Percentiles rank a stretch among this genome's conserved stretches.
These are phyloP conservation scores for Neurospora sp. DNA, from an alignment of 495 filamentous ascomycete species.

Conservation along the genomic window DNA sequence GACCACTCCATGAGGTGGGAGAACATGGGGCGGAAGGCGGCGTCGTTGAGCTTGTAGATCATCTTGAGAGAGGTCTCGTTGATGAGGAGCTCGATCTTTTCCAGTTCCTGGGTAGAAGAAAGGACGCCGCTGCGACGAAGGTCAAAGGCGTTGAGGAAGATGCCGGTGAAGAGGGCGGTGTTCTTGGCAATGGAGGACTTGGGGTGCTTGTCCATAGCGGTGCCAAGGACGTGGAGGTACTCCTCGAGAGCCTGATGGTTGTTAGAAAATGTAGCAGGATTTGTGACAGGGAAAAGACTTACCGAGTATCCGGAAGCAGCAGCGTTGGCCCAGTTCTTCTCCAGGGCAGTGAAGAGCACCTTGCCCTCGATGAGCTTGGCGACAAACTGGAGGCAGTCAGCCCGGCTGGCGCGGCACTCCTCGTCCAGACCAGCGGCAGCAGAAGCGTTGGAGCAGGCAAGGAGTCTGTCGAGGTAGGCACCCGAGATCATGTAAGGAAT, in stretches of 20 bases:
- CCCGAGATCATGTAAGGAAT: constrained; percentile 79
- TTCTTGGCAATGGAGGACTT: constrained; percentile 68
- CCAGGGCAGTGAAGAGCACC: constrained; percentile 52
- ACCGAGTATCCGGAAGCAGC: constrained; percentile 47
- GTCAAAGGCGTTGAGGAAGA: constrained; percentile 66
- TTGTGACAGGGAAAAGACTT: constrained; percentile 20
- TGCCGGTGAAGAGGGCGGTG: constrained; percentile 49
- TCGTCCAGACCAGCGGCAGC: constrained; percentile 45
- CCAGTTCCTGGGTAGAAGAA: constrained; percentile 16
- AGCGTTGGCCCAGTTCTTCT: constrained; percentile 59
- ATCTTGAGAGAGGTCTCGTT: constrained; percentile 69
- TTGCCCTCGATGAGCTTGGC: constrained; percentile 64
- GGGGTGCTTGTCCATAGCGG: constrained; percentile 61
- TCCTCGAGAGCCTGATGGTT: constrained; percentile 49
- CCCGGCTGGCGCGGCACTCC: constrained; percentile 51
- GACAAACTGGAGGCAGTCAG: constrained; percentile 57
- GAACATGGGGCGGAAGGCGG: constrained; percentile 92
- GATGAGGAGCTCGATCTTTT: constrained; percentile 49
- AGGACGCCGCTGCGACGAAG: constrained; percentile 44
- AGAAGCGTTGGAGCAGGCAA: constrained; percentile 60
- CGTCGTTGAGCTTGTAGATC: constrained; percentile 93
- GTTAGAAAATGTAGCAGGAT: not conserved
- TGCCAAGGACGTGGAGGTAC: constrained; percentile 52
- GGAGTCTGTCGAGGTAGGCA: constrained; percentile 55
- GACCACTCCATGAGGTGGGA: constrained; percentile 73